phyloP scores from a whole-genome alignment of 1,284 basidiomycete genomes.

The Ustilago shanxiensis region DNA sequence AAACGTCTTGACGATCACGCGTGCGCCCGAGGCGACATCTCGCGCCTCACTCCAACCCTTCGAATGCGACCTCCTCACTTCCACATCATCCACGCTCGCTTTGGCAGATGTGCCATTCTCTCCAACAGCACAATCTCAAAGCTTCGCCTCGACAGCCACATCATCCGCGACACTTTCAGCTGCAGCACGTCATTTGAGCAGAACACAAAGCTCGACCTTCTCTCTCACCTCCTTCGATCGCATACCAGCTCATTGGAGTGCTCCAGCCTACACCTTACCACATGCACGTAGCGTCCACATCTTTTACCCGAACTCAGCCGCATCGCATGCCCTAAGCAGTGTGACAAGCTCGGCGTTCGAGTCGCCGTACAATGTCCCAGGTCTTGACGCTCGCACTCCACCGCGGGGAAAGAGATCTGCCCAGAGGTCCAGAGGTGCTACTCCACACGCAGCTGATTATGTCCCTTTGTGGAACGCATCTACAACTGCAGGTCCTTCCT shows the following conservation, averaged over 20 bases:
- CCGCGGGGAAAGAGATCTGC: background rate
- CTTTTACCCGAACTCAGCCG: constrained; percentile 32
- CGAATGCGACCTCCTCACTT: constrained; percentile 8
- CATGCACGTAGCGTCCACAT: constrained; percentile 29
- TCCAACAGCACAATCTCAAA: background rate
- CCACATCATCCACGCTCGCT: background rate
- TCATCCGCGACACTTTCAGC: constrained; percentile 19
- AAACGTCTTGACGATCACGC: background rate
- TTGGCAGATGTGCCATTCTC: background rate
- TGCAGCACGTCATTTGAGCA: constrained; percentile 22
- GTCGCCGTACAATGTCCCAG: background rate
- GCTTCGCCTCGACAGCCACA: background rate
- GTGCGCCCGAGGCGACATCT: background rate
- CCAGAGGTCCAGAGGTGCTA: background rate
- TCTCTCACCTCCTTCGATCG: constrained; percentile 16
- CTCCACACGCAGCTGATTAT: constrained; percentile 10
- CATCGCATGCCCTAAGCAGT: constrained; percentile 22
- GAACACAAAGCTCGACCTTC: constrained; percentile 17
- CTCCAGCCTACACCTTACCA: constrained; percentile 14
- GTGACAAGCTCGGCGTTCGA: background rate
- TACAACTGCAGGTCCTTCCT: background rate
- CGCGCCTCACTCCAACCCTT: background rate
- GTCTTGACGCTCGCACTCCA: constrained; percentile 7
- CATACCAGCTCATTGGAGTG: constrained; percentile 9
- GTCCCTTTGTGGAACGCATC: constrained; percentile 38